Base-by-base conservation (phyloP, 805 yeast species). In the Barnettozyma vustinii region DNA sequence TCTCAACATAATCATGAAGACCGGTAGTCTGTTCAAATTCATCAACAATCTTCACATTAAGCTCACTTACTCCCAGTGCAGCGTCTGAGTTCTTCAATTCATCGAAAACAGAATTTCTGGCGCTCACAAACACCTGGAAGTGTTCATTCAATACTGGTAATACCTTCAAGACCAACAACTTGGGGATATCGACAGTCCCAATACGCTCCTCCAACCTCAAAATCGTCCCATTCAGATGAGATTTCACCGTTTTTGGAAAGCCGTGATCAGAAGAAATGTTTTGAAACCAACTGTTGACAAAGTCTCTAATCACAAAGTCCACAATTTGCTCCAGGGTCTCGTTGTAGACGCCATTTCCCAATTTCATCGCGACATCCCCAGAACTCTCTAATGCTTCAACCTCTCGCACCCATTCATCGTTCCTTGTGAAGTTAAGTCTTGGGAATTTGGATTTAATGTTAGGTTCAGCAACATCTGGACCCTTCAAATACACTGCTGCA, bases 131-230 rank as follows among this genome's bases (percentile, higher is more conserved):
- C 8, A 69, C 67, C 8, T 70, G 66, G 50, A 84, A 75, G 61
- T 90, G 96, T 12, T 74, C 76, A 1, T 87, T 82, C 1, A 88
- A 7, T 1, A 83, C 56, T 0, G 97, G 96, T 7, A 87, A 48
- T 0, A 87, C 33, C 41, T 74, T 73, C 27, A 79, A 66, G 1
- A 87, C 81, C 3, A 85, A 51, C 27, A 88, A 59, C 39, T 74
- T 73, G 1, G 89, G 72, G 19, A 77, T 65, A 57, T 87, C 88
- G 1, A 81, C 49, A 0, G 60, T 56, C 0, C 52, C 58, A 1
- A 83, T 49, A 27, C 84, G 64, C 4, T 53, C 50, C 23, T 74
- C 73, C 8, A 89, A 45, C 18, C 65, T 65, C 9, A 53, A 56
- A 1, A 80, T 59, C 0, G 76, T 75, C 2, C 53, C 44, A 9